phyloP scores from a whole-genome alignment of 2,329 filamentous ascomycete species.

The Colletotrichum plurivorum region DNA sequence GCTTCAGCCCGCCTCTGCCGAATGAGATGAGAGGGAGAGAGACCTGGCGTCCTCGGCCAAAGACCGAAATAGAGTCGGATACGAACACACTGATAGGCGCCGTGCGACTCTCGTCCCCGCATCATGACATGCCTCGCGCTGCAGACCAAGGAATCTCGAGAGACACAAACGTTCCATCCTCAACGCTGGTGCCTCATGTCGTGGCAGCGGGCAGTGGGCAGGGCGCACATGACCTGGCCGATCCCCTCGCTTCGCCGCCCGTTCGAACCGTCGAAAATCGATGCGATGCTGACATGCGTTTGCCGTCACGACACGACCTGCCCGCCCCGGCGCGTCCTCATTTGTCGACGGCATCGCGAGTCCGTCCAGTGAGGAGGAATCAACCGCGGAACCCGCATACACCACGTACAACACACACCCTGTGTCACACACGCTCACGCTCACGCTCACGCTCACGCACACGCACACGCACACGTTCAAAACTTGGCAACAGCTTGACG shows the following conservation, averaged over 20 bases:
- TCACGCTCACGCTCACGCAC: neutral
- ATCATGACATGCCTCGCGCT: neutral
- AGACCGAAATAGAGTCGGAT: neutral
- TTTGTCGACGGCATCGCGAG: neutral
- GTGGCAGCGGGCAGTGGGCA: slow-evolving; percentile 7
- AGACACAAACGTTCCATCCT: slow-evolving; percentile 2
- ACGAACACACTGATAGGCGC: neutral
- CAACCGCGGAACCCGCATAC: neutral
- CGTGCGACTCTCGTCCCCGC: neutral
- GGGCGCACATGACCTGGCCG: slow-evolving; percentile 23
- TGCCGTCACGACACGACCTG: neutral
- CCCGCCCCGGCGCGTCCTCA: neutral
- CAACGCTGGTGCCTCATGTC: slow-evolving; percentile 11
- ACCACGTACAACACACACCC: neutral
- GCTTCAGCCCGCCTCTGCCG: too few relatives aligned
- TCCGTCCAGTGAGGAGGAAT: neutral
- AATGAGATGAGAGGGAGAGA: too few relatives aligned
- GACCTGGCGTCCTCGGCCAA: neutral
- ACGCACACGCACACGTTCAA: neutral
- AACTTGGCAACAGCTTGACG: too few relatives aligned
- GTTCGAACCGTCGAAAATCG: slow-evolving; percentile 1
- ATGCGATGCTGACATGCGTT: slow-evolving; percentile 12
- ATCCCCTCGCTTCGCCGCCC: slow-evolving; percentile 15
- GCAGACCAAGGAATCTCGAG: too few relatives aligned
- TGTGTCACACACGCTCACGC: neutral